phyloP scores from a whole-genome alignment of 768 basidiomycete genomes.

The Rhizopogon roseolus region DNA sequence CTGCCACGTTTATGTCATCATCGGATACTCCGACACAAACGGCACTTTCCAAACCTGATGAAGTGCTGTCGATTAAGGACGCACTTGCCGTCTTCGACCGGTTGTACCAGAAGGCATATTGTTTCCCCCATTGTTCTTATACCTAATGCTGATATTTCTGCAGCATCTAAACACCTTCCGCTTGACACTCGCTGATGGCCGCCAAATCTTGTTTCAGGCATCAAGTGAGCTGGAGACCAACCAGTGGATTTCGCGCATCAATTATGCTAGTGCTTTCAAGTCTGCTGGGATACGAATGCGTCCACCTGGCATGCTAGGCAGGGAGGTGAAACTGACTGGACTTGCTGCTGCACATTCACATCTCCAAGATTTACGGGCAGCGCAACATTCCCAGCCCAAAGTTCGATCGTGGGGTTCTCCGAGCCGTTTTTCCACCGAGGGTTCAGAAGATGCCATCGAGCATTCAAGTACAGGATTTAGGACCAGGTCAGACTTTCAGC shows the following conservation, averaged over 20 bases:
- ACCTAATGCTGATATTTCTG: background rate
- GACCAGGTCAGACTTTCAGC: background rate
- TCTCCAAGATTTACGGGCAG: constrained; percentile 60
- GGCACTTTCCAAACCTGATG: constrained; percentile 71
- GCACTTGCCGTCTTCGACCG: constrained; percentile 78
- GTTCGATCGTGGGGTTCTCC: constrained; percentile 36
- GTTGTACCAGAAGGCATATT: constrained; percentile 68
- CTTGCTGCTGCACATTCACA: constrained; percentile 85
- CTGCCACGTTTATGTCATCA: constrained; percentile 40
- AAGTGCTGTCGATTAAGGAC: constrained; percentile 73
- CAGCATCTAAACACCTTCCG: constrained; percentile 75
- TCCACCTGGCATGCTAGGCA: constrained; percentile 59
- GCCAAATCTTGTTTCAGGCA: constrained; percentile 79
- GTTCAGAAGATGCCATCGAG: constrained; percentile 28
- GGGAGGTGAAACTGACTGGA: constrained; percentile 73
- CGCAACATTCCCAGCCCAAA: constrained; percentile 17
- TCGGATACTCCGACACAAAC: constrained; percentile 32
- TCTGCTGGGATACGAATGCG: constrained; percentile 80
- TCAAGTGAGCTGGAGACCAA: constrained; percentile 68
- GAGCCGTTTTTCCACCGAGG: constrained; percentile 32
- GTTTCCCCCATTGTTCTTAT: background rate
- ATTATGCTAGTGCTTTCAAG: constrained; percentile 93
- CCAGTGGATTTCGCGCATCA: constrained; percentile 88
- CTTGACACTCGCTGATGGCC: constrained; percentile 69
- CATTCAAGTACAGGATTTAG: constrained; percentile 1